These are phyloP conservation scores for Aspergillus novoparasiticus DNA, from an alignment of 2,329 filamentous ascomycete species.

Conservation along the genomic window DNA sequence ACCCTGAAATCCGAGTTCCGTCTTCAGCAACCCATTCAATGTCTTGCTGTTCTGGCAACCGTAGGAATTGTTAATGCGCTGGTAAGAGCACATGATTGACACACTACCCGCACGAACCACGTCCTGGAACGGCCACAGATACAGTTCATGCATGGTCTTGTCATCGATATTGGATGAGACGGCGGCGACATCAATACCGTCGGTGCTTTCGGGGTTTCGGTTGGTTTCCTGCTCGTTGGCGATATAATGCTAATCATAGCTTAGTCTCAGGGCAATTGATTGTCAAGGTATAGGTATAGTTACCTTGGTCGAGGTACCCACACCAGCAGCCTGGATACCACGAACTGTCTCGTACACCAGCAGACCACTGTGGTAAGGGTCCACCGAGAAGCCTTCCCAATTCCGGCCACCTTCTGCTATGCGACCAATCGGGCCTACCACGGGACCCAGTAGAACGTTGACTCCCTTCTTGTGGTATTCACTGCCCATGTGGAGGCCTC, in stretches of 20 bases:
- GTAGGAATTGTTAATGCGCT: slow-evolving; percentile 77
- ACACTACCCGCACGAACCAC: slow-evolving; percentile 59
- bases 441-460: slow-evolving; percentile 47
- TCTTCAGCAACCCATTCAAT: slow-evolving; percentile 75
- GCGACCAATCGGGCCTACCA: slow-evolving; percentile 42
- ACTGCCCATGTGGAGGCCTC: slow-evolving; percentile 35
- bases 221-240: slow-evolving; percentile 62
- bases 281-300: too few relatives aligned
- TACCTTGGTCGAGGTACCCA: slow-evolving; percentile 42
- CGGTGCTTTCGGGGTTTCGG: slow-evolving; percentile 17
- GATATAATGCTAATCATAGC: slow-evolving; percentile 55
- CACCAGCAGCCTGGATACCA: slow-evolving; percentile 49
- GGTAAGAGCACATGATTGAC: slow-evolving; percentile 62
- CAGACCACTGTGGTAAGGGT: slow-evolving; percentile 52
- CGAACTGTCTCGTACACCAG: slow-evolving; percentile 47
- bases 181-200: slow-evolving; percentile 35
- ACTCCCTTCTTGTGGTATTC: slow-evolving; percentile 48
- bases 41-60: slow-evolving; percentile 77
- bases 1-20: slow-evolving; percentile 71
- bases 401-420: slow-evolving; percentile 44
- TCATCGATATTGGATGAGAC: slow-evolving; percentile 67
- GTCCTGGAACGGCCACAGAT: slow-evolving; percentile 68
- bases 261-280: not conserved
- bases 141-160: slow-evolving; percentile 65
- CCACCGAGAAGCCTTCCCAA: slow-evolving; percentile 53